Conservation (phyloP, 768 basidiomycete species). For the Strobilomyces confusus region DNA sequence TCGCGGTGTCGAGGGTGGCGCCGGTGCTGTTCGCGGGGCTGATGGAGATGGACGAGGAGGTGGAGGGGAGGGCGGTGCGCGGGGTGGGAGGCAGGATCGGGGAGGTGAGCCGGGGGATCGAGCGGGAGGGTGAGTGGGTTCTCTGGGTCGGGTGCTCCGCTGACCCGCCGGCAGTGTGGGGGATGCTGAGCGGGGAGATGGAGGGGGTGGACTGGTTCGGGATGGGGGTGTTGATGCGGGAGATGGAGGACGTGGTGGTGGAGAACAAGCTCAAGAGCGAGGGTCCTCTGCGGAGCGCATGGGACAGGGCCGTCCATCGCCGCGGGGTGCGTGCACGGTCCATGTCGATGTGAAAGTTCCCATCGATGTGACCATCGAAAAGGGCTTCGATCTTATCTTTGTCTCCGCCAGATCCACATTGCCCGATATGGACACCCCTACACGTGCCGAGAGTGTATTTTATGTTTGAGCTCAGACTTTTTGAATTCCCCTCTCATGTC, state of each 20-base stretch:
- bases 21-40: slow-evolving; percentile 56
- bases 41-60: slow-evolving; percentile 26
- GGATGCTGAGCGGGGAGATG: slow-evolving; percentile 39
- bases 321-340: slow-evolving; percentile 24
- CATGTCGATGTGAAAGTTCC: slow-evolving; percentile 21
- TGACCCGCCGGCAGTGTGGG: slow-evolving; percentile 37
- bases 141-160: not conserved
- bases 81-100: slow-evolving; percentile 44
- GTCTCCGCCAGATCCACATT: slow-evolving; percentile 3
- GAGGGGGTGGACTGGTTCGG: slow-evolving; percentile 27
- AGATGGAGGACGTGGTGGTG: slow-evolving; percentile 65
- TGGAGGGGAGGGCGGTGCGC: slow-evolving; percentile 23
- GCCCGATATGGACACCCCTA: slow-evolving; percentile 15
- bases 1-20: slow-evolving; percentile 67
- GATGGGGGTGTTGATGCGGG: slow-evolving; percentile 42
- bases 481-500: not conserved
- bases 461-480: not conserved
- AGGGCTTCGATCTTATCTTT: slow-evolving; percentile 16
- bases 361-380: not conserved
- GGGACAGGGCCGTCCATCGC: slow-evolving; percentile 40
- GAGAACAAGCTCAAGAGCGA: slow-evolving; percentile 58
- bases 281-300: slow-evolving; percentile 54
- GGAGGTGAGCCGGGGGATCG: slow-evolving; percentile 40
- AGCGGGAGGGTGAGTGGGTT: slow-evolving; percentile 48
- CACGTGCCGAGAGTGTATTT: slow-evolving; percentile 4